A percentile compares a stretch with the other conserved stretches of the same genome.
Conservation (phyloP, 441 rosid species). For the Cnidoscolus chayamansa region DNA sequence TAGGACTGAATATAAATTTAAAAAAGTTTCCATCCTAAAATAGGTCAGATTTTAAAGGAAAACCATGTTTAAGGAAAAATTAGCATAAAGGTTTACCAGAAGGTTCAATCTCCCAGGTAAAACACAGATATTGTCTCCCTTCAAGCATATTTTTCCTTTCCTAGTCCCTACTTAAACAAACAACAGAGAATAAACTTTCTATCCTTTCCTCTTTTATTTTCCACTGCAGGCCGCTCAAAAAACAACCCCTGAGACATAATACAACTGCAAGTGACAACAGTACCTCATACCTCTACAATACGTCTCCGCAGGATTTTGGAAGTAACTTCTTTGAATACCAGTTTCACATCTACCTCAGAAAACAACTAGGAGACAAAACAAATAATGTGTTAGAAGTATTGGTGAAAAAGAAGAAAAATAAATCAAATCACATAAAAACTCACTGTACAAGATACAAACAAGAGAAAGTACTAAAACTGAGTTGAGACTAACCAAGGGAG, state of each 20-base stretch:
- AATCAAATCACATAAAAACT: not conserved
- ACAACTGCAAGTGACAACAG: constrained; percentile 13
- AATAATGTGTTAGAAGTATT: constrained; percentile 21
- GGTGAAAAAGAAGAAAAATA: constrained; percentile 4
- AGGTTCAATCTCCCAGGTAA: constrained; percentile 2
- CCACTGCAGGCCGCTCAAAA: not conserved
- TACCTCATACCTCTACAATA: constrained; percentile 76
- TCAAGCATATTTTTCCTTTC: not conserved
- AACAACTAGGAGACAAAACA: constrained; percentile 51
- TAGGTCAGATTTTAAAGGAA: not conserved
- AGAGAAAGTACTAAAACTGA: constrained; percentile 14
- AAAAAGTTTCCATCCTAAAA: not conserved
- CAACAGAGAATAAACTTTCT: constrained; percentile 1
- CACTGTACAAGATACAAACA: not conserved
- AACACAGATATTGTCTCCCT: constrained; percentile 3
- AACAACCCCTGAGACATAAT: not conserved
- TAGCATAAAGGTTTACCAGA: not conserved
- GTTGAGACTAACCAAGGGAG: constrained; percentile 60
- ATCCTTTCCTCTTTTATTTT: not conserved
- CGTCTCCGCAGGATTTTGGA: constrained; percentile 83
- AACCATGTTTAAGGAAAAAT: not conserved
- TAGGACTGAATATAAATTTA: not conserved
- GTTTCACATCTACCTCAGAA: constrained; percentile 96
- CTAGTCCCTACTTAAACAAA: not conserved
- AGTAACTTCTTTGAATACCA: constrained; percentile 91